Evolutionary conservation across 1,284 basidiomycete genomes (phyloP).

Genomic region (Pseudozyma flocculosa): DNA sequence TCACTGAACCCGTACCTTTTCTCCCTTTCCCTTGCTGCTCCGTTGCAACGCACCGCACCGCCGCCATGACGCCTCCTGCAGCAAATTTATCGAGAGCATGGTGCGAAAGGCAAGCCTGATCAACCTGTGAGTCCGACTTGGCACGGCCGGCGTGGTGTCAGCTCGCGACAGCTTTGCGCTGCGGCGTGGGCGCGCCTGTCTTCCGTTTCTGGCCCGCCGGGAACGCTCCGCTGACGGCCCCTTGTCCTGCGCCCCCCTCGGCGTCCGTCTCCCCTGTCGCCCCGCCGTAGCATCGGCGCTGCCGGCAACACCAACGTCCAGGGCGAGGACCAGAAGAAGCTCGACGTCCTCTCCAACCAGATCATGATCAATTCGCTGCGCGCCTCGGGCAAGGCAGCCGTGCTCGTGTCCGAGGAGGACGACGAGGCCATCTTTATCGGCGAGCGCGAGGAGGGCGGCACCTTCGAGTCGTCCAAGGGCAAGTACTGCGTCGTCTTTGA

Average conservation of each 20-base stretch:
- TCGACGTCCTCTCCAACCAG: constrained; percentile 95
- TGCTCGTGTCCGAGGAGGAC: constrained; percentile 94
- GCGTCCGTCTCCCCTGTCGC: too few relatives aligned
- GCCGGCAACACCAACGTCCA: constrained; percentile 96
- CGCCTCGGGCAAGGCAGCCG: constrained; percentile 90
- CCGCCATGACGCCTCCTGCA: too few relatives aligned
- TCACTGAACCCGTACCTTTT: too few relatives aligned
- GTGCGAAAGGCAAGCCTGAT: constrained; percentile 95
- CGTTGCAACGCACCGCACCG: too few relatives aligned
- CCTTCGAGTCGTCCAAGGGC: constrained; percentile 48
- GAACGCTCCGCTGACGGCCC: too few relatives aligned
- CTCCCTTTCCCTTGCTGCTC: too few relatives aligned
- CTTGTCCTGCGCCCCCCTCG: too few relatives aligned
- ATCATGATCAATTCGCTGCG: constrained; percentile 94
- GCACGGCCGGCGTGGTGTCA: too few relatives aligned
- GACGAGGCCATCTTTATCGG: constrained; percentile 86
- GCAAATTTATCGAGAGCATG: constrained; percentile 92
- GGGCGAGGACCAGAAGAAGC: constrained; percentile 99
- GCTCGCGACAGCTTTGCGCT: too few relatives aligned
- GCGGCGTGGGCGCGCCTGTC: too few relatives aligned
- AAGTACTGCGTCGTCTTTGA: constrained; percentile 94
- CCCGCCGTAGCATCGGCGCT: constrained; percentile 83
- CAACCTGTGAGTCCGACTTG: constrained; percentile 82
- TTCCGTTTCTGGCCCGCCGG: too few relatives aligned
- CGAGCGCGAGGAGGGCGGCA: constrained; percentile 61